Conservation (phyloP, 1,139 yeast genomes). For the Suhomyces panamericanus region DNA sequence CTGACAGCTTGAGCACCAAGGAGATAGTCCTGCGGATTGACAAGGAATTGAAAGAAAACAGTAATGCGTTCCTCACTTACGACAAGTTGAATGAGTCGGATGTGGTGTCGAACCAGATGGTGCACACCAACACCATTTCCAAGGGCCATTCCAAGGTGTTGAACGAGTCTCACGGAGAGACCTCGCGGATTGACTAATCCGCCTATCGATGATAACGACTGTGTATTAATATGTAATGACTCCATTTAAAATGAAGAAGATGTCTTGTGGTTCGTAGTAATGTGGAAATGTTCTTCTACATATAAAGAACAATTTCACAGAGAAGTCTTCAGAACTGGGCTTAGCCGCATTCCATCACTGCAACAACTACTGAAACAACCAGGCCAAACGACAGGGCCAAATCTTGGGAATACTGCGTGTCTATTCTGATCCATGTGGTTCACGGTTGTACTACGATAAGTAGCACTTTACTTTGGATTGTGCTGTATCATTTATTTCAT, state of each 20-base stretch:
- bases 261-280: not conserved
- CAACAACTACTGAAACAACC: too few species aligned
- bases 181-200: conserved; percentile 14
- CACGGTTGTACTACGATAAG: too few species aligned
- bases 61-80: conserved; percentile 29
- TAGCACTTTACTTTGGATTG: too few species aligned
- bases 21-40: conserved; percentile 40
- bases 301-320: too few species aligned
- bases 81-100: conserved; percentile 23
- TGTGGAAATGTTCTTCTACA: not conserved
- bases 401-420: too few species aligned
- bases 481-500: too few species aligned
- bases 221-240: conserved; percentile 6
- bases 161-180: conserved; percentile 33
- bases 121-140: conserved; percentile 34
- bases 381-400: too few species aligned
- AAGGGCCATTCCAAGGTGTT: conserved; percentile 37
- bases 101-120: conserved; percentile 29
- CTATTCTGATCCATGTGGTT: too few species aligned
- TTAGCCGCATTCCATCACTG: too few species aligned
- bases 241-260: not conserved
- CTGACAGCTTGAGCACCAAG: conserved; percentile 31
- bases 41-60: conserved; percentile 32
- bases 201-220: not conserved
- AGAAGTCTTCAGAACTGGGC: too few species aligned